phyloP scores from a whole-genome alignment of 371 early-diverging fungal species.

The Mortierella sp. region DNA sequence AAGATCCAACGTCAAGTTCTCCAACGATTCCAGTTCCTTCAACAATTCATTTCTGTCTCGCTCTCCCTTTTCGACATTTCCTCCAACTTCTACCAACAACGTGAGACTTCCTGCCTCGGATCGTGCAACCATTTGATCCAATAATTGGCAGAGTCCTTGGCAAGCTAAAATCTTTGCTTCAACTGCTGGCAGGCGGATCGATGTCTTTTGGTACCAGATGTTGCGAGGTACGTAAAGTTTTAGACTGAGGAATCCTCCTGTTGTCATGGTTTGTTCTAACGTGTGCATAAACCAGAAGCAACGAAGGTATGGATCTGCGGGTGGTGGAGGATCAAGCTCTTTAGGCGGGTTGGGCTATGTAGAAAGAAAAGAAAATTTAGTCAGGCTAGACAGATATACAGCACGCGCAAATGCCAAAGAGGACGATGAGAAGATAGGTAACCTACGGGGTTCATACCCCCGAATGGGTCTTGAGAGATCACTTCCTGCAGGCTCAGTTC shows the following conservation, averaged over 20 bases:
- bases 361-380: background rate
- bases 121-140: constrained; percentile 19
- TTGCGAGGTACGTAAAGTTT: constrained; percentile 55
- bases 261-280: constrained; percentile 59
- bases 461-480: constrained; percentile 34
- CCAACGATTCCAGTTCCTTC: constrained; percentile 50
- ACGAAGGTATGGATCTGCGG: constrained; percentile 52
- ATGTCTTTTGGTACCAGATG: constrained; percentile 53
- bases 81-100: constrained; percentile 26
- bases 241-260: constrained; percentile 57
- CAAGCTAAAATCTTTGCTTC: constrained; percentile 52
- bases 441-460: constrained; percentile 35
- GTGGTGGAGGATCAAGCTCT: constrained; percentile 36
- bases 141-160: constrained; percentile 12
- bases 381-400: no score
- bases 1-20: constrained; percentile 23
- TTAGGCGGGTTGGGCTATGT: constrained; percentile 14
- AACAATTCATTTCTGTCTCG: constrained; percentile 13
- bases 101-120: constrained; percentile 25
- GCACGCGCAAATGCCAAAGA: no score
- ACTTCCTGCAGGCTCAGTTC: constrained; percentile 24
- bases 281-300: constrained; percentile 60
- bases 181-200: constrained; percentile 37
- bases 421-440: no score
- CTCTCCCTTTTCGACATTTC: constrained; percentile 21